phyloP scores from a whole-genome alignment of 768 basidiomycete genomes.

The Amanita inopinata region DNA sequence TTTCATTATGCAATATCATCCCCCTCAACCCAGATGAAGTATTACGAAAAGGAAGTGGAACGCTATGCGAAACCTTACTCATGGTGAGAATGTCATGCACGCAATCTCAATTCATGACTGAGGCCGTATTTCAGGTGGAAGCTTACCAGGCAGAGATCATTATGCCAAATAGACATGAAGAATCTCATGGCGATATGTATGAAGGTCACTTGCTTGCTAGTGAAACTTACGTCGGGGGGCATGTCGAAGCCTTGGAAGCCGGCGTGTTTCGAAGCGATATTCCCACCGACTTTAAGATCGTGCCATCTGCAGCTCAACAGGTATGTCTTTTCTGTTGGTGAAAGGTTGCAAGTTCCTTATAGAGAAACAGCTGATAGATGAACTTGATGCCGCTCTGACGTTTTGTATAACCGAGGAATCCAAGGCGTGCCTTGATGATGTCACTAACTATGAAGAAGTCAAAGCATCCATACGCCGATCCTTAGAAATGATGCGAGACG shows the following conservation, averaged over 20 bases:
- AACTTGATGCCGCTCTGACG: slow-evolving; percentile 83
- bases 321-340: slow-evolving; percentile 25
- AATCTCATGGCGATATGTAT: slow-evolving; percentile 83
- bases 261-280: slow-evolving; percentile 98
- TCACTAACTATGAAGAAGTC: slow-evolving; percentile 94
- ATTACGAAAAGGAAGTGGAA: slow-evolving; percentile 90
- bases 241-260: slow-evolving; percentile 96
- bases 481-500: slow-evolving; percentile 86
- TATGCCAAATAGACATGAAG: slow-evolving; percentile 97
- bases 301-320: slow-evolving; percentile 77
- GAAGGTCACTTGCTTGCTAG: slow-evolving; percentile 95
- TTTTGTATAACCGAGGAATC: slow-evolving; percentile 88
- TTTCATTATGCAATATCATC: slow-evolving; percentile 98
- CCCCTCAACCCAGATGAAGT: slow-evolving; percentile 96
- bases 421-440: slow-evolving; percentile 63
- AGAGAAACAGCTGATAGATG: slow-evolving; percentile 68
- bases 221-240: slow-evolving; percentile 98
- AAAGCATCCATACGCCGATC: slow-evolving; percentile 67
- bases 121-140: slow-evolving; percentile 60
- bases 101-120: slow-evolving; percentile 1
- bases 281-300: slow-evolving; percentile 88
- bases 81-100: slow-evolving; percentile 55
- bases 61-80: slow-evolving; percentile 91
- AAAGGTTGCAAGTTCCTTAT: slow-evolving; percentile 6
- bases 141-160: slow-evolving; percentile 87